Conservation (phyloP, 306 rosid genomes). For the Delonix regia region DNA sequence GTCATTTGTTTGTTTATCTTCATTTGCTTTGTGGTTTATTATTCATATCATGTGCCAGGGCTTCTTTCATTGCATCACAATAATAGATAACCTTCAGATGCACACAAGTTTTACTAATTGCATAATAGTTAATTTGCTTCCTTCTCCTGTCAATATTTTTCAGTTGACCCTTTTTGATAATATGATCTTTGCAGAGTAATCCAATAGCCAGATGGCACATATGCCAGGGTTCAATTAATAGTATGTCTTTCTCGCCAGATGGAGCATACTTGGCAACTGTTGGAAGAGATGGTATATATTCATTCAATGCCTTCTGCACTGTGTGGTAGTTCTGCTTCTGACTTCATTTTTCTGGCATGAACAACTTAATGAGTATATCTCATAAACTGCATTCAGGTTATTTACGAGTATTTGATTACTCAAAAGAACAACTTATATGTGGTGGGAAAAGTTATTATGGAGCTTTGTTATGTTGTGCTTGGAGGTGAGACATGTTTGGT, state of each 20-base stretch:
- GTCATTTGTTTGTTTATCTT: neutral
- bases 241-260: constrained; percentile 81
- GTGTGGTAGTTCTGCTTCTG: neutral
- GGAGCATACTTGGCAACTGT: constrained; percentile 84
- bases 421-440: constrained; percentile 83
- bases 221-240: constrained; percentile 87
- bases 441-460: constrained; percentile 99
- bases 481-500: constrained; percentile 68
- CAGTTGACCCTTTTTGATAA: neutral
- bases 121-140: neutral
- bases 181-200: constrained; percentile 69
- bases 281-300: constrained; percentile 88
- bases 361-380: constrained; percentile 29
- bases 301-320: constrained; percentile 17
- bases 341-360: constrained; percentile 1
- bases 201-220: constrained; percentile 98
- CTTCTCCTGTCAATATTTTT: neutral
- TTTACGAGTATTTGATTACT: constrained; percentile 90
- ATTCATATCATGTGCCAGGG: neutral
- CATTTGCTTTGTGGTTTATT: neutral
- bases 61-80: neutral
- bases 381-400: constrained; percentile 62
- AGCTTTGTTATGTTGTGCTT: constrained; percentile 92
- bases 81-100: neutral
- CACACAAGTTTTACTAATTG: neutral